These are phyloP conservation scores for Microcyclosporella mali DNA, from an alignment of 2,329 filamentous ascomycete genomes.

Conservation along the genomic window DNA sequence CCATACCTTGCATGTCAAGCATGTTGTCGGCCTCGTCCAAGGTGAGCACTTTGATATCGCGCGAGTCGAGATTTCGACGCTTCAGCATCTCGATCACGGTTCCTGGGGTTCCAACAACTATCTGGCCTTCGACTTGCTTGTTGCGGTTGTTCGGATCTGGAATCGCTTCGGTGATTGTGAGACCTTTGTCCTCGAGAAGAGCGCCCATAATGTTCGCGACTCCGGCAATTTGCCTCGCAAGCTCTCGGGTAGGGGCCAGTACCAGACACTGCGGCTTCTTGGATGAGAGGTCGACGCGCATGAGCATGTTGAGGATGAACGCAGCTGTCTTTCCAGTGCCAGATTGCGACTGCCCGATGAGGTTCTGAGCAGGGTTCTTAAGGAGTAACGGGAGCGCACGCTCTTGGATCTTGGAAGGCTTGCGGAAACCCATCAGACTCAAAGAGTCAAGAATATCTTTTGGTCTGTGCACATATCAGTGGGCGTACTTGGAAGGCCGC, in stretches of 20 bases:
- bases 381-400: conserved; percentile 86
- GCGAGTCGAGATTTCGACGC: conserved; percentile 65
- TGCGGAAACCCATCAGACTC: conserved; percentile 75
- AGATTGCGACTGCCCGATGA: conserved; percentile 98
- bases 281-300: conserved; percentile 69
- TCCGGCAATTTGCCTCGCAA: conserved; percentile 87
- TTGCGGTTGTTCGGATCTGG: conserved; percentile 67
- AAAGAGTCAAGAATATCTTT: conserved; percentile 69
- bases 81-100: conserved; percentile 85
- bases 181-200: conserved; percentile 59
- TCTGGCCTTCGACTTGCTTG: conserved; percentile 63
- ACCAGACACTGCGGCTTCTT: conserved; percentile 77
- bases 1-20: conserved; percentile 90
- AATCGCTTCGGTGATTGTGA: conserved; percentile 75
- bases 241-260: conserved; percentile 85
- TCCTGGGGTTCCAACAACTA: conserved; percentile 89
- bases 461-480: conserved; percentile 38
- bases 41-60: conserved; percentile 72
- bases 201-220: conserved; percentile 79
- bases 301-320: conserved; percentile 87
- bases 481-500: not conserved
- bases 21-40: conserved; percentile 98
- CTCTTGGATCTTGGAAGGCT: conserved; percentile 97
- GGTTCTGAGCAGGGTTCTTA: conserved; percentile 76
- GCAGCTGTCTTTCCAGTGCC: conserved; percentile 97